Percentiles rank a stretch among this genome's conserved stretches.
These are phyloP conservation scores for Acanthamoeba divionensis DNA, from an alignment of 208 protist genomes.

Conservation along the genomic window DNA sequence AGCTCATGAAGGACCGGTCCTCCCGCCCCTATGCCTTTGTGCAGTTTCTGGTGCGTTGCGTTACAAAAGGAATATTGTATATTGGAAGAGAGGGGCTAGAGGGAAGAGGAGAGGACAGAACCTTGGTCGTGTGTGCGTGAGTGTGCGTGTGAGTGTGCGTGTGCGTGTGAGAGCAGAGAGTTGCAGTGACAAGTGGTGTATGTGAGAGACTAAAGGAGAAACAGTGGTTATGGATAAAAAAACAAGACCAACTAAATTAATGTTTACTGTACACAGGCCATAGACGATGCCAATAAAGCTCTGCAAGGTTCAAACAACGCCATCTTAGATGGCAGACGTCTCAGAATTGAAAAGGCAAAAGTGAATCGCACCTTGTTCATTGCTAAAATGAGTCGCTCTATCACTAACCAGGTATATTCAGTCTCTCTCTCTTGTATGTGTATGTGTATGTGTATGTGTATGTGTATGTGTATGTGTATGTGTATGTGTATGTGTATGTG, in stretches of 20 bases:
- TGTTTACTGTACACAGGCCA: neutral
- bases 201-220: too few species aligned
- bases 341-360: conserved; percentile 48
- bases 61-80: neutral
- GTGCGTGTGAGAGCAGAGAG: too few species aligned
- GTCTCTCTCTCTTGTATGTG: too few species aligned
- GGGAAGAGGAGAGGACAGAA: too few species aligned
- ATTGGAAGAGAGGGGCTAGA: neutral
- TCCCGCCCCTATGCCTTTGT: conserved; percentile 59
- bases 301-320: neutral
- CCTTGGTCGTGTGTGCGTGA: too few species aligned
- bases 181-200: too few species aligned
- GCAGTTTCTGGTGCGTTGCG: conserved; percentile 39
- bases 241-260: too few species aligned
- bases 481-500: too few species aligned
- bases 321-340: neutral
- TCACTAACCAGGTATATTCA: conserved; percentile 17
- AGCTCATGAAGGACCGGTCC: neutral
- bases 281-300: neutral
- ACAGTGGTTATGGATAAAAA: too few species aligned
- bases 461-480: too few species aligned
- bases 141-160: too few species aligned
- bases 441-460: too few species aligned
- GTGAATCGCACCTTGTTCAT: conserved; percentile 65
- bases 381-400: conserved; percentile 47